Evolutionary conservation across 2,329 filamentous ascomycete species (phyloP).

Genomic region (Didymosphaeria variabile): DNA sequence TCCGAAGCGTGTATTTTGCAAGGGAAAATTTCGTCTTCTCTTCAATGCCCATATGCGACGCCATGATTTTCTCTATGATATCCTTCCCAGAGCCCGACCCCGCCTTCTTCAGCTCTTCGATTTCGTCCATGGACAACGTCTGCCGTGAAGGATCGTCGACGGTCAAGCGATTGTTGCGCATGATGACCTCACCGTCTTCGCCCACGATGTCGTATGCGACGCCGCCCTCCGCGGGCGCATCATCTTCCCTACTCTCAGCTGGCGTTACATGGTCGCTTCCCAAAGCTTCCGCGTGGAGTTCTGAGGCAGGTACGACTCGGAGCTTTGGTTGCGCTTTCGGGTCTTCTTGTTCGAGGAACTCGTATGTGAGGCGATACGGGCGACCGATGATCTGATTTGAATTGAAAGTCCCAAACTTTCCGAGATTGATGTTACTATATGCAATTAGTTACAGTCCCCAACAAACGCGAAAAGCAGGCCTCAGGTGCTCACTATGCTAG

Average conservation of each 20-base stretch:
- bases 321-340: constrained; percentile 73
- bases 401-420: constrained; percentile 92
- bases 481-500: constrained; percentile 45
- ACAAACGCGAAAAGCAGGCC: constrained; percentile 22
- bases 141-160: constrained; percentile 74
- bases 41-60: constrained; percentile 87
- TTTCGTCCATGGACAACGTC: constrained; percentile 75
- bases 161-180: constrained; percentile 71
- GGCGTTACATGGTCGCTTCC: constrained; percentile 62
- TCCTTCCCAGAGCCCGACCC: constrained; percentile 84
- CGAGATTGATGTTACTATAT: constrained; percentile 80
- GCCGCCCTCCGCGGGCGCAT: constrained; percentile 36
- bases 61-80: constrained; percentile 89
- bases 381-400: constrained; percentile 90
- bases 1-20: constrained; percentile 94
- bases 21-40: constrained; percentile 94
- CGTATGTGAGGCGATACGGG: constrained; percentile 90
- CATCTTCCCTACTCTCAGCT: constrained; percentile 49
- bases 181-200: constrained; percentile 59
- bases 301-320: constrained; percentile 79
- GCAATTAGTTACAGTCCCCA: constrained; percentile 14
- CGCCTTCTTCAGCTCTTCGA: constrained; percentile 75
- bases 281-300: constrained; percentile 81
- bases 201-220: constrained; percentile 57
- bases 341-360: constrained; percentile 75